phyloP scores from a whole-genome alignment of 352 stramenopile genomes.

The Pilasporangium apinafurcum region DNA sequence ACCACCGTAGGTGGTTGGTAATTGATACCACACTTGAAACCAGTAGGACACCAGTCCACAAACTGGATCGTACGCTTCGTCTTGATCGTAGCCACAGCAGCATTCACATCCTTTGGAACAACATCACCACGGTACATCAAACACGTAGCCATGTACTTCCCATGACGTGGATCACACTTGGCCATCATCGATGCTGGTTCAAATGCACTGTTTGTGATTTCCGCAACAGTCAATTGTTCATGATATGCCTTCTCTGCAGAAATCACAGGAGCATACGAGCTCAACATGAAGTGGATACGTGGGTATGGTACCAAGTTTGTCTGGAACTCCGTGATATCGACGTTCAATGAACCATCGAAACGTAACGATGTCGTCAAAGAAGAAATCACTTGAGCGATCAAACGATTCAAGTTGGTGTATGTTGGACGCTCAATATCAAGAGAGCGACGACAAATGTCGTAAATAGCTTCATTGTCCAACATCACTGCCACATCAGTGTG shows the following conservation, averaged over 20 bases:
- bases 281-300: no score
- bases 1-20: conserved; percentile 93
- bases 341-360: conserved; percentile 96
- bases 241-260: no score
- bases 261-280: conserved; percentile 95
- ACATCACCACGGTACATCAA: no score
- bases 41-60: no score
- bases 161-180: conserved; percentile 95
- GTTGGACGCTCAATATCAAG: conserved; percentile 94
- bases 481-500: no score
- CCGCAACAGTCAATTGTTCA: conserved; percentile 92
- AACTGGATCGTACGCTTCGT: no score
- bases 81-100: conserved; percentile 95
- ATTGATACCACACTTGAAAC: no score
- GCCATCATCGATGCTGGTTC: no score
- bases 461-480: no score
- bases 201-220: conserved; percentile 99
- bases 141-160: conserved; percentile 98
- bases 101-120: no score
- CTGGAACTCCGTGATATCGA: conserved; percentile 97
- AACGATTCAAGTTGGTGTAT: conserved; percentile 96
- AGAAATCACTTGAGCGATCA: conserved; percentile 96
- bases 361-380: conserved; percentile 95
- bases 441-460: no score
- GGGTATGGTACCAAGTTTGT: conserved; percentile 97